phyloP scores from a whole-genome alignment of 345 rosid genomes.

The Citrus reticulata region DNA sequence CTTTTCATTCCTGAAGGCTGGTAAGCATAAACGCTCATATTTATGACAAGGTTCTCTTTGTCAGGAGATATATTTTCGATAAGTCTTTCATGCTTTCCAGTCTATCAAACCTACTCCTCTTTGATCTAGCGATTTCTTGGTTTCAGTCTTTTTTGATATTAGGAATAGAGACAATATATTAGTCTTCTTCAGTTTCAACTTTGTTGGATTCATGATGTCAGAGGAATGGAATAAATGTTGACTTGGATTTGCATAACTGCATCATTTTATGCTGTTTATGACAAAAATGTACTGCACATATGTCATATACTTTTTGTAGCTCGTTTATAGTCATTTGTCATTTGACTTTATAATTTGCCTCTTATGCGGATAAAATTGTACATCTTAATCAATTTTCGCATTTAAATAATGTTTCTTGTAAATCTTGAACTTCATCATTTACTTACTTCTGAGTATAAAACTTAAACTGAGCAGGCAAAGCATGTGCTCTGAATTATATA shows the following conservation, averaged over 20 bases:
- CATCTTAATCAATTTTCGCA: not conserved
- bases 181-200: not conserved
- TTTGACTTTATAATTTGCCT: not conserved
- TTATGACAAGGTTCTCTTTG: not conserved
- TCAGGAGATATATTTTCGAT: not conserved
- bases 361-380: not conserved
- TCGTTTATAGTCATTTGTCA: not conserved
- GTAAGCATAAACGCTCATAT: constrained; percentile 43
- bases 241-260: not conserved
- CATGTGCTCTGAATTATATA: not conserved
- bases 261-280: not conserved
- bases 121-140: not conserved
- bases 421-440: not conserved
- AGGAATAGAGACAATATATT: not conserved
- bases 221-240: not conserved
- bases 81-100: not conserved
- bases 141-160: not conserved
- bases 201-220: not conserved
- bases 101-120: not conserved
- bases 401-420: not conserved
- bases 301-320: not conserved
- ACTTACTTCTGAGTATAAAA: not conserved
- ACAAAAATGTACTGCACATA: not conserved
- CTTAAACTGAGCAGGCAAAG: not conserved
- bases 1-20: constrained; percentile 99